phyloP scores from a whole-genome alignment of 108 stramenopile genomes.

The Fistulifera solaris region DNA sequence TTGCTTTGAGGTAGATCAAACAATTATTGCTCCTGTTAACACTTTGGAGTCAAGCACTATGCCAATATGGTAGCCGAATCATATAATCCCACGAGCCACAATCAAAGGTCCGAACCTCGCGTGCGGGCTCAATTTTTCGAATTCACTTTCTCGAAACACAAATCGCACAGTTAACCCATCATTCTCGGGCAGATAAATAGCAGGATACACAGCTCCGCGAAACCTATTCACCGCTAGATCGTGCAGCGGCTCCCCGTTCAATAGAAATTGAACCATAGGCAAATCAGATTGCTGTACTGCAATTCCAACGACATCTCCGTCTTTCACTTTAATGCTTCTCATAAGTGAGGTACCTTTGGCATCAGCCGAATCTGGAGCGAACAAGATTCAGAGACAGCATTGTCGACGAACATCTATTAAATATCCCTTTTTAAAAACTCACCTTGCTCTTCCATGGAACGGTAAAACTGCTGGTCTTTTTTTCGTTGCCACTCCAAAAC shows the following conservation, averaged over 20 bases:
- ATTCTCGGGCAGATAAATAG: slow-evolving; percentile 46
- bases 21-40: no score
- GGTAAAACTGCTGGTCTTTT: slow-evolving; percentile 63
- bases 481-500: slow-evolving; percentile 70
- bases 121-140: slow-evolving; percentile 60
- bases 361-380: neutral
- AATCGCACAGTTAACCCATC: slow-evolving; percentile 28
- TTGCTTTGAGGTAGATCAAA: no score
- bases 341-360: slow-evolving; percentile 57
- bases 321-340: slow-evolving; percentile 44
- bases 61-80: no score
- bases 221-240: slow-evolving; percentile 69
- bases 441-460: slow-evolving; percentile 41
- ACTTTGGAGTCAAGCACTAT: no score
- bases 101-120: slow-evolving; percentile 73
- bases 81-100: slow-evolving; percentile 72
- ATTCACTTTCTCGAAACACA: slow-evolving; percentile 52
- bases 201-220: slow-evolving; percentile 67
- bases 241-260: slow-evolving; percentile 68
- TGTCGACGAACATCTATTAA: no score
- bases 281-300: slow-evolving; percentile 78
- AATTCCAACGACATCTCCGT: slow-evolving; percentile 68
- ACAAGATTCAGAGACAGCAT: no score
- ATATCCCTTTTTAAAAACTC: no score
- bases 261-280: slow-evolving; percentile 78